Percentiles rank a stretch among this genome's conserved stretches.
Evolutionary conservation across 768 basidiomycete genomes (phyloP).

Genomic region (Strobilomyces echinocephalus): DNA sequence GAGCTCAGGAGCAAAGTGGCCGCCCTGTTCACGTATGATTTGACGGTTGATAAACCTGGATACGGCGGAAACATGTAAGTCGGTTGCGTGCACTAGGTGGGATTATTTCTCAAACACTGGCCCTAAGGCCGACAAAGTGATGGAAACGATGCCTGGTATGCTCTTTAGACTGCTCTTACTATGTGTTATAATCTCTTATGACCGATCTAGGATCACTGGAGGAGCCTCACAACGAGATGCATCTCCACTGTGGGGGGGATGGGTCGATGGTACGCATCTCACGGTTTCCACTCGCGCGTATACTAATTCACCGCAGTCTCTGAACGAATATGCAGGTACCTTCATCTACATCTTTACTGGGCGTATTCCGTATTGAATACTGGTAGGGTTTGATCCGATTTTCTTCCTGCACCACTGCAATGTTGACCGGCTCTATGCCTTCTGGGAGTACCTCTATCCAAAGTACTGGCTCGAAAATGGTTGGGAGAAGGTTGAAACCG

Average conservation of each 20-base stretch:
- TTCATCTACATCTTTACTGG: background rate
- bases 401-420: constrained; percentile 20
- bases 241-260: constrained; percentile 14
- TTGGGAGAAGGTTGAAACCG: constrained; percentile 5
- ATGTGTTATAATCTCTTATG: background rate
- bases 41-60: constrained; percentile 2
- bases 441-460: no score
- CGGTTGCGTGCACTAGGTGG: constrained; percentile 8
- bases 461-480: constrained; percentile 14
- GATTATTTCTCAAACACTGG: constrained; percentile 11
- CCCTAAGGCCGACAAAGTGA: background rate
- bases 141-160: constrained; percentile 3
- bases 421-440: constrained; percentile 17
- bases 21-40: constrained; percentile 14
- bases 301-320: background rate
- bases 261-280: constrained; percentile 13
- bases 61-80: constrained; percentile 18
- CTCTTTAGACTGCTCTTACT: background rate
- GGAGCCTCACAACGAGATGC: constrained; percentile 18
- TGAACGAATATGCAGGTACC: constrained; percentile 18
- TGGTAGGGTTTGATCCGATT: constrained; percentile 15
- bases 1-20: constrained; percentile 16
- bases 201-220: constrained; percentile 11
- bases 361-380: background rate
- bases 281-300: background rate